A percentile compares a stretch with the other conserved stretches of the same genome.
These are phyloP conservation scores for Colletotrichum falcatum DNA, from an alignment of 2,329 filamentous ascomycete genomes.

Conservation along the genomic window DNA sequence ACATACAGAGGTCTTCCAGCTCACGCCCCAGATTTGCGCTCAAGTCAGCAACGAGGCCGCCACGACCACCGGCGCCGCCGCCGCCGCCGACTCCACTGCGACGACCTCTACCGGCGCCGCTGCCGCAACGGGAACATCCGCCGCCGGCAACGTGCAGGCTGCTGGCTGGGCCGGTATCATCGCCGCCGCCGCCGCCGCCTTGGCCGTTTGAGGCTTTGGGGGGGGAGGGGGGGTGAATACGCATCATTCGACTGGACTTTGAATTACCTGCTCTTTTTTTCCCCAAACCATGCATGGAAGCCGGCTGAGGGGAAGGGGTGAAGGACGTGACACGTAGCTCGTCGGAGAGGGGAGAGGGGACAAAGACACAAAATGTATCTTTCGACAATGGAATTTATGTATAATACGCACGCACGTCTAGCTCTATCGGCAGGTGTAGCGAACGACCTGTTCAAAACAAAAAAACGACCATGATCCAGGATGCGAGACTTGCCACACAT, in stretches of 20 bases:
- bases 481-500: background rate
- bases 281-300: background rate
- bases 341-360: background rate
- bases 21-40: slow-evolving; percentile 45
- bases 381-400: background rate
- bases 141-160: slow-evolving; percentile 44
- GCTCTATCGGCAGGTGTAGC: background rate
- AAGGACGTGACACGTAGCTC: slow-evolving; percentile 6
- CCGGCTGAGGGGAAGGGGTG: background rate
- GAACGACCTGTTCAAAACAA: background rate
- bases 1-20: slow-evolving; percentile 43
- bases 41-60: background rate
- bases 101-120: slow-evolving; percentile 42
- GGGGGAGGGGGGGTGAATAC: no score
- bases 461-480: background rate
- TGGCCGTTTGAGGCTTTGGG: slow-evolving; percentile 51
- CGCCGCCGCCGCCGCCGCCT: slow-evolving; percentile 44
- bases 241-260: background rate
- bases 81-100: slow-evolving; percentile 34
- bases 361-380: background rate
- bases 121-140: slow-evolving; percentile 40
- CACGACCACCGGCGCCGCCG: slow-evolving; percentile 9
- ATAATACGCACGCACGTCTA: slow-evolving; percentile 1
- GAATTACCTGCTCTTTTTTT: background rate
- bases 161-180: slow-evolving; percentile 49